phyloP scores from a whole-genome alignment of 306 rosid species.

The Trichosanthes truncata region DNA sequence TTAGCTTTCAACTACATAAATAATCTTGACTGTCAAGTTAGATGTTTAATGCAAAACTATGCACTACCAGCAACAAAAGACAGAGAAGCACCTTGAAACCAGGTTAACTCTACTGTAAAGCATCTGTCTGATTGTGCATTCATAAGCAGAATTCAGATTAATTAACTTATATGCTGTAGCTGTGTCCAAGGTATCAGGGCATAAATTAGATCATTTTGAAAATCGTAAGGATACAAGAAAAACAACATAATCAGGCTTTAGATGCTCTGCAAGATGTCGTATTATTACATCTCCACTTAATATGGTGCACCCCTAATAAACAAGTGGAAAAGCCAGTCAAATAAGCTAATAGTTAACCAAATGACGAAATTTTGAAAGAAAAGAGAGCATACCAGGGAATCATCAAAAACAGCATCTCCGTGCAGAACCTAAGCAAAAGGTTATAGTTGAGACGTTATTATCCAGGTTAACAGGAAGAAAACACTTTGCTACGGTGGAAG shows the following conservation, averaged over 20 bases:
- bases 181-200: background rate
- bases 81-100: background rate
- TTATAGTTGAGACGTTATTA: background rate
- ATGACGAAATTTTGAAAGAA: constrained; percentile 7
- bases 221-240: constrained; percentile 35
- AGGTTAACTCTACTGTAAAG: background rate
- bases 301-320: constrained; percentile 72
- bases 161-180: background rate
- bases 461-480: background rate
- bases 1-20: background rate
- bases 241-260: constrained; percentile 64
- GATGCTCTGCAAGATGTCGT: constrained; percentile 65
- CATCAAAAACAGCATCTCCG: constrained; percentile 92
- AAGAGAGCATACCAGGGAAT: constrained; percentile 44
- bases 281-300: constrained; percentile 92
- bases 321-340: background rate
- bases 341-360: background rate
- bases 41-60: background rate
- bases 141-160: background rate
- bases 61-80: background rate
- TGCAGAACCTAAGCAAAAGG: constrained; percentile 58
- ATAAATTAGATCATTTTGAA: background rate
- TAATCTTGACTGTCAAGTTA: background rate
- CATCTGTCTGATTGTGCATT: background rate
- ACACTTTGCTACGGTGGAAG: background rate